phyloP scores from a whole-genome alignment of 176 grass and related monocot species.

The Oryza rufipogon region DNA sequence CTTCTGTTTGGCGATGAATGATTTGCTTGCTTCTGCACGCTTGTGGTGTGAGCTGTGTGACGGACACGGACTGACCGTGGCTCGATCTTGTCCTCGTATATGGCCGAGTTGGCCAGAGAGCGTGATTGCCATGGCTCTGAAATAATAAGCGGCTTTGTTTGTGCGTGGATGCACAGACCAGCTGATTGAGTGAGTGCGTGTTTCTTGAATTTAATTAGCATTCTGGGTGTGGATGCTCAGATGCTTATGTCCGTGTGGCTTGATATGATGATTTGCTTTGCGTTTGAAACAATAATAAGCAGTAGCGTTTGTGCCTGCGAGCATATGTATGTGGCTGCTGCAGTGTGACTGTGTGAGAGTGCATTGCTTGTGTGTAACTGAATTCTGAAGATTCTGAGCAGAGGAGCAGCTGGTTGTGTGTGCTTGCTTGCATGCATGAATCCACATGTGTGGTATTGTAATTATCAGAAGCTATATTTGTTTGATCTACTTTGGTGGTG shows the following conservation, averaged over 20 bases:
- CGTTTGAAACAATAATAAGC: neutral
- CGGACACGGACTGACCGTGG: too few relatives aligned
- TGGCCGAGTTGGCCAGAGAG: neutral
- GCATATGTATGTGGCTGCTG: neutral
- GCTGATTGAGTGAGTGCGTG: neutral
- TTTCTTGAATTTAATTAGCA: neutral
- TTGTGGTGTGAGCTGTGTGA: neutral
- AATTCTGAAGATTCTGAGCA: neutral
- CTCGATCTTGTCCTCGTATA: neutral
- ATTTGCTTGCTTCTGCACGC: too few relatives aligned
- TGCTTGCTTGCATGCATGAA: neutral
- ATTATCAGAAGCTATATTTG: too few relatives aligned
- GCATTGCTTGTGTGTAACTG: neutral
- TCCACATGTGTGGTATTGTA: neutral
- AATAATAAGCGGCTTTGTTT: neutral
- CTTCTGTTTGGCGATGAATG: neutral
- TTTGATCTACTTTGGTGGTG: neutral
- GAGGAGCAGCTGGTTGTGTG: neutral
- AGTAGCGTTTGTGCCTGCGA: neutral
- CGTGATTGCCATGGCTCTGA: neutral
- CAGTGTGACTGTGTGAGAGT: neutral
- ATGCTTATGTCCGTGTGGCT: neutral
- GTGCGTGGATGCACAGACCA: neutral
- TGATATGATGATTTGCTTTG: neutral
- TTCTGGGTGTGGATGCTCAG: neutral